phyloP scores from a whole-genome alignment of 2,329 filamentous ascomycete species.

The Colletotrichum cordylinicola region DNA sequence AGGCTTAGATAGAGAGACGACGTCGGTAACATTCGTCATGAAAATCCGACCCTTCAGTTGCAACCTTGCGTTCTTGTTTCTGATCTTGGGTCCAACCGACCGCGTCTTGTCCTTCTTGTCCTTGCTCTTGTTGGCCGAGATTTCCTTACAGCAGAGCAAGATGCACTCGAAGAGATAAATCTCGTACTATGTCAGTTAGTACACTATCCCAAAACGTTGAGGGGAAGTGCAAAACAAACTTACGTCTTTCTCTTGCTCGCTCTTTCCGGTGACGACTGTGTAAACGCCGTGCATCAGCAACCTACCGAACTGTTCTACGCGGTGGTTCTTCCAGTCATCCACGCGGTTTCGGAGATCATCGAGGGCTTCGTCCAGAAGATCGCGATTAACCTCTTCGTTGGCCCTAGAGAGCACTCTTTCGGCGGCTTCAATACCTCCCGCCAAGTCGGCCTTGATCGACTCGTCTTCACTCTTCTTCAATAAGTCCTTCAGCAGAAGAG shows the following conservation, averaged over 20 bases:
- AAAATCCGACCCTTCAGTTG: constrained; percentile 97
- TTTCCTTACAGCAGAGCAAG: constrained; percentile 94
- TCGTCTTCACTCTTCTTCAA: constrained; percentile 84
- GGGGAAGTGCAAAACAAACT: constrained; percentile 32
- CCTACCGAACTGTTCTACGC: constrained; percentile 89
- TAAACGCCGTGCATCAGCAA: constrained; percentile 89
- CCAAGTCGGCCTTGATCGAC: constrained; percentile 73
- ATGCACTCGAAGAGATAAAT: constrained; percentile 98
- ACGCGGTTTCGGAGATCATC: constrained; percentile 83
- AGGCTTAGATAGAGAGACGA: constrained; percentile 86
- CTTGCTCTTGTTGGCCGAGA: constrained; percentile 82
- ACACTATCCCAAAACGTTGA: not conserved
- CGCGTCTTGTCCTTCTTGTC: constrained; percentile 75
- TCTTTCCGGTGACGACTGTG: constrained; percentile 87
- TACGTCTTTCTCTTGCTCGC: constrained; percentile 91
- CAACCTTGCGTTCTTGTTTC: constrained; percentile 77
- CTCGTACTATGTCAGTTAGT: constrained; percentile 73
- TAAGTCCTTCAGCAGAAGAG: constrained; percentile 87
- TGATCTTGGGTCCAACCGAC: constrained; percentile 60
- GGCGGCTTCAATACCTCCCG: constrained; percentile 79
- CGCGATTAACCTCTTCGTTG: constrained; percentile 89
- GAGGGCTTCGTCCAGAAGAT: constrained; percentile 82
- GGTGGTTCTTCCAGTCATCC: constrained; percentile 96
- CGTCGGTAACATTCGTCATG: constrained; percentile 98
- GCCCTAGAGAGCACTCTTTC: constrained; percentile 83